Evolutionary conservation across 176 grass and related monocot species (phyloP), one percentile per base, ranked within the genome.

Genomic region (Saccharum officinarum): DNA sequence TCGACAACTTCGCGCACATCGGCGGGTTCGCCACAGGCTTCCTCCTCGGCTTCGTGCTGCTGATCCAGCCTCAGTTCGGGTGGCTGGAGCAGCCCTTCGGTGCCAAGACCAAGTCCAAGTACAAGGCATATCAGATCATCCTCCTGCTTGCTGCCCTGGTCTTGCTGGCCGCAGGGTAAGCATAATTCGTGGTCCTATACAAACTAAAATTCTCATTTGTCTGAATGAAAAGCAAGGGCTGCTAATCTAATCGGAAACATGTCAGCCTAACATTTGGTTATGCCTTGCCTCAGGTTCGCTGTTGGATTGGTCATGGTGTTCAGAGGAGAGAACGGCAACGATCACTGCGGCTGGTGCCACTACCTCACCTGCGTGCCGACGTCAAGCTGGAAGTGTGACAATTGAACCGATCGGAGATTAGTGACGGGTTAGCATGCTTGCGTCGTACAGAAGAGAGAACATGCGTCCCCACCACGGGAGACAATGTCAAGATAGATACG

Each of bases 1-100:
- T 97, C 6, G 89, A 97, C 84, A 97, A 97, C 79, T 97, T 97
- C 86, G 94, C 92, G 10, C 94, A 97, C 86, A 97, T 97, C 30
- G 94, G 92, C 23, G 92, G 92, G 6, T 94, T 97, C 67, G 63
- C 46, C 55, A 81, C 94, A 14, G 94, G 94, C 28, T 88, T 97
- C 88, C 83, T 94, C 60, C 49, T 97, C 47, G 94, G 94, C 0
- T 92, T 97, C 61, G 86, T 94, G 44, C 57, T 97, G 44, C 70
- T 97, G 77, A 86, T 97, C 3, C 89, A 94, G 84, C 92, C 94
- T 52, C 92, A 93, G 66, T 94, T 90, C 64, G 80, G 81, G 31
- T 97, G 94, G 94, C 17, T 84, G 57, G 88, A 88, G 71, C 83
- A 84, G 18, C 85, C 87, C 31, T 73, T 71, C 22, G 67, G 78